Evolutionary conservation across 768 basidiomycete genomes (phyloP), one percentile per base, ranked within the genome.

Genomic region (Boletus edulis): DNA sequence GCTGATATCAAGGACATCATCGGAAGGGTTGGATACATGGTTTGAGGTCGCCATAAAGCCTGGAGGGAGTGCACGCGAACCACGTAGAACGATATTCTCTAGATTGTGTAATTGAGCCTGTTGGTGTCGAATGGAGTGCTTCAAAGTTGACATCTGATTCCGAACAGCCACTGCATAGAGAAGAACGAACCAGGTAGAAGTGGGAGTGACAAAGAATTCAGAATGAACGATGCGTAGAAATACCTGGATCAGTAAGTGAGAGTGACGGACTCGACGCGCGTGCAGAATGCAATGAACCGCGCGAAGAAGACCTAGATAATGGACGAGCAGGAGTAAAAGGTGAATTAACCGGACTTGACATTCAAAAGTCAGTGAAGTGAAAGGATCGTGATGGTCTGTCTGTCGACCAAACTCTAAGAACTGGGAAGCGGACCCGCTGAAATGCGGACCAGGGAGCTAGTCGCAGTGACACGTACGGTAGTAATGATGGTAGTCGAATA

Each of bases 91-190:
- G 50, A 81, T 76, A 64, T 76, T 87, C 68, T 92, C 90, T 49
- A 91, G 80, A 38, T 65, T 76, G 61, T 85, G 80, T 35, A 91
- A 70, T 62, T 91, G 88, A 18, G 89, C 89, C 75, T 91, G 88
- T 66, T 92, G 87, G 62, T 91, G 89, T 57, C 90, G 76, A 62
- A 92, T 92, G 66, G 79, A 82, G 68, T 92, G 90, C 72, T 87
- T 91, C 65, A 92, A 73, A 39, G 84, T 85, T 61, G 88, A 89
- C 73, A 92, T 85, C 56, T 91, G 89, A 62, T 82, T 85, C 52
- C 90, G 83, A 50, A 91, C 77, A 58, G 84, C 81, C 66, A 91
- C 90, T 92, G 63, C 47, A 63, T 57, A 55, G 58, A 66, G 63
- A 40, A 56, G 56, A 64, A 62, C 58, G 67, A 66, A 70, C 63